Evolutionary conservation across 2,329 filamentous ascomycete genomes (phyloP), one percentile per base, ranked within the genome.

Genomic region (Grosmannia clavigera): DNA sequence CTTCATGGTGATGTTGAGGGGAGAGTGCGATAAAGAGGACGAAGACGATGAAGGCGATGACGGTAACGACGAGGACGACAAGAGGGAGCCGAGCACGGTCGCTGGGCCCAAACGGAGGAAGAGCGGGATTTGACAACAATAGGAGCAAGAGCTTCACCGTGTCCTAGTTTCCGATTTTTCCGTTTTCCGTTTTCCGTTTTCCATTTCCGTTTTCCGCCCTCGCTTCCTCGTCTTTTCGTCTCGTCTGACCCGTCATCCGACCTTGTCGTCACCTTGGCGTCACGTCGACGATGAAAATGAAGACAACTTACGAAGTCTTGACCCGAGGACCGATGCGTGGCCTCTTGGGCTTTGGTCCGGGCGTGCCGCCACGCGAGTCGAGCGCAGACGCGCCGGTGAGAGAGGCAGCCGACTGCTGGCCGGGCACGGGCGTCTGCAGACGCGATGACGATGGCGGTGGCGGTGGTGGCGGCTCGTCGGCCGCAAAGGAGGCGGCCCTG

Each of bases 261-360:
- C 33, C 5, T 35, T 35, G 6, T 46, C 43, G 16, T n/a, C 43
- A 46, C 19, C 43, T 5, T 19, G 19, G 16, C 16, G 16, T 27
- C 50, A 19, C 50, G 50, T 52, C 25, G 16, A 5, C n/a, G 5
- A 11, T 57, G 59, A 56, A 59, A 60, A 60, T 62, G 60, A 61
- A 60, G 62, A 63, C 66, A 65, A 84, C 83, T 80, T 75, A 86
- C 85, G 85, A 88, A 71, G 79, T 81, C 73, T 88, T 87, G 68
- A 86, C 79, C 65, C 85, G 83, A 62, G 82, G 76, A 48, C 83
- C 83, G 58, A 78, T 79, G 69, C 82, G 81, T 57, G 77, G 74
- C 71, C 81, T 85, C 76, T 85, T 85, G 62, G 75, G 72, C 50
- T 80, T 80, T 59, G 78, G 74, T 52, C 78, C 74, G 7, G 84